Evolutionary conservation across 495 filamentous ascomycete species (phyloP).

Genomic region (Penicillium fimorum): DNA sequence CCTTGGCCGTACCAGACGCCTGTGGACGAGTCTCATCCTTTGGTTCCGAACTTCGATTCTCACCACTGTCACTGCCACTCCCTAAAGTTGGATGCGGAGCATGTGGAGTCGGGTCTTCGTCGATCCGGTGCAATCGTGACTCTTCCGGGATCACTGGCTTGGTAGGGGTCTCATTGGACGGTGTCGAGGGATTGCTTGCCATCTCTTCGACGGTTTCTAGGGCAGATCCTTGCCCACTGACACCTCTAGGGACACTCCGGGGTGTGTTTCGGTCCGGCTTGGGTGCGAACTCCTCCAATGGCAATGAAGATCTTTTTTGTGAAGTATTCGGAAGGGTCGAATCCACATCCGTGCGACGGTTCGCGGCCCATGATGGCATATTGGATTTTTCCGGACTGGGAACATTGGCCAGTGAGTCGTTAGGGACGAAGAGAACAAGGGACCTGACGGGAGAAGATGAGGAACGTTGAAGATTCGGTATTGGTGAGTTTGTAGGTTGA

Average conservation of each 20-base stretch:
- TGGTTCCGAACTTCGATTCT: conserved; percentile 41
- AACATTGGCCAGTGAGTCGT: conserved; percentile 58
- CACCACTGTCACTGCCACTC: conserved; percentile 53
- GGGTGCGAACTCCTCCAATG: conserved; percentile 30
- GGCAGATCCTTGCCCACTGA: conserved; percentile 62
- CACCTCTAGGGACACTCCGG: conserved; percentile 54
- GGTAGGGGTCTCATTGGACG: conserved; percentile 51
- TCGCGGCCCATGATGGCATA: conserved; percentile 60
- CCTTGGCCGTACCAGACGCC: conserved; percentile 23
- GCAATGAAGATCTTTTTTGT: conserved; percentile 36
- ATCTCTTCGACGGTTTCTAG: conserved; percentile 91
- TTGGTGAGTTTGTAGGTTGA: conserved; percentile 51
- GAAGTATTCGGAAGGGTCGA: conserved; percentile 43
- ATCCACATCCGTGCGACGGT: conserved; percentile 40
- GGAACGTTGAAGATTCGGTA: conserved; percentile 60
- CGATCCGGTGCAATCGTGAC: conserved; percentile 35
- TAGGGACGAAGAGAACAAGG: conserved; percentile 48
- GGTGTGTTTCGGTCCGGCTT: conserved; percentile 38
- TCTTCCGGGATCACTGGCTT: conserved; percentile 33
- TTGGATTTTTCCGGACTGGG: conserved; percentile 62
- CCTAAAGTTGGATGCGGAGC: conserved; percentile 37
- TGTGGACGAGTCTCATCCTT: conserved; percentile 38
- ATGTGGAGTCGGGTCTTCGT: conserved; percentile 41
- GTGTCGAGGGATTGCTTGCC: conserved; percentile 75
- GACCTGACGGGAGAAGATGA: conserved; percentile 64